phyloP scores from a whole-genome alignment of 352 stramenopile species.

The Phytophthora cryptogea region DNA sequence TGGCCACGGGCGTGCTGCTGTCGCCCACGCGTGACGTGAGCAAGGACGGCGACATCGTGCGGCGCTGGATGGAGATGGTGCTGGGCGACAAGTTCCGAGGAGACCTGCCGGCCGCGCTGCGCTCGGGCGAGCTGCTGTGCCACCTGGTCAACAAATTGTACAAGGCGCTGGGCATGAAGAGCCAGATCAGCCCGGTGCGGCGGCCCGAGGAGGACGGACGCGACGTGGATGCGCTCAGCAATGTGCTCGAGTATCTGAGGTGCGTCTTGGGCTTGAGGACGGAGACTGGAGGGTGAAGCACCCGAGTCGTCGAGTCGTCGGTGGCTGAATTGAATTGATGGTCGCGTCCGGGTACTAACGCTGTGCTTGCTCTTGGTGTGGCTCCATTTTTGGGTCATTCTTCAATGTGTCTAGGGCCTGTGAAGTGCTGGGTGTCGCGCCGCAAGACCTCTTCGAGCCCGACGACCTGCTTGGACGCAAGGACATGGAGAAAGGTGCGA shows the following conservation, averaged over 20 bases:
- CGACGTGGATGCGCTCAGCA: conserved; percentile 35
- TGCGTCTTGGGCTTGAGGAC: conserved; percentile 22
- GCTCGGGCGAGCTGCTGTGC: conserved; percentile 68
- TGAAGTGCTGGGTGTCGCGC: conserved; percentile 60
- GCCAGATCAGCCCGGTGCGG: conserved; percentile 39
- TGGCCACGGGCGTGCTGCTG: conserved; percentile 38
- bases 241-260: conserved; percentile 73
- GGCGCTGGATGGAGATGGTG: conserved; percentile 90
- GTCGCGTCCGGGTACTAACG: conserved; percentile 7
- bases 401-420: conserved; percentile 54
- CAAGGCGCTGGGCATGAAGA: conserved; percentile 78
- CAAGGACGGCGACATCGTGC: conserved; percentile 72
- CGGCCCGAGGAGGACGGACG: conserved; percentile 13
- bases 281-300: conserved; percentile 1
- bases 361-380: conserved; percentile 15
- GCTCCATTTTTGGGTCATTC: conserved; percentile 13
- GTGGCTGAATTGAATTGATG: conserved; percentile 17
- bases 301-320: conserved; percentile 9
- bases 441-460: conserved; percentile 68
- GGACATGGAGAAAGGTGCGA: conserved; percentile 72
- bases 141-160: conserved; percentile 76
- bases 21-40: conserved; percentile 41
- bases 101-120: conserved; percentile 57
- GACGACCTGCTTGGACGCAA: conserved; percentile 66
- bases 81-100: conserved; percentile 72